Evolutionary conservation across 306 rosid species (phyloP).

Genomic region (Mimosa bimucronata): DNA sequence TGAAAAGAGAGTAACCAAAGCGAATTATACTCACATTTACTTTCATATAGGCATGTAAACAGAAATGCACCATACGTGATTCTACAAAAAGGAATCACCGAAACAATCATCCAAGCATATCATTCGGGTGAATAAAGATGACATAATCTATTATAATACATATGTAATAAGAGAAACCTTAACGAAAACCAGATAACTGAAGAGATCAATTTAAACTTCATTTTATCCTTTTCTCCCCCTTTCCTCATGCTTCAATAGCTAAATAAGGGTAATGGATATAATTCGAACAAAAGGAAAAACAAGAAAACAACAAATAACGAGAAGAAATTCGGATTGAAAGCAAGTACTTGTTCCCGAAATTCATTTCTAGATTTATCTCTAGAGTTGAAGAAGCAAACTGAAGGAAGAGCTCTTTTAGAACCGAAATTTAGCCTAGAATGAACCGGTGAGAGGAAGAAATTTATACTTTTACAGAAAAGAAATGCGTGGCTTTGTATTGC

Average conservation of each 20-base stretch:
- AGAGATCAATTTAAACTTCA: not conserved
- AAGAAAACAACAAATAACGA: too few relatives aligned
- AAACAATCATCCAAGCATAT: too few relatives aligned
- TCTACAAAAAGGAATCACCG: not conserved
- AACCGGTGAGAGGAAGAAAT: conserved; percentile 22
- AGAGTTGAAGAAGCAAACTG: conserved; percentile 61
- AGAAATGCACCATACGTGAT: conserved; percentile 16
- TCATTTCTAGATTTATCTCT: conserved; percentile 53
- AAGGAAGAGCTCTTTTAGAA: conserved; percentile 37
- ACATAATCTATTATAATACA: not conserved
- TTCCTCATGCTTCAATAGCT: not conserved
- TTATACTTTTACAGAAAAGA: conserved; percentile 39
- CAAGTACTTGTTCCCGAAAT: conserved; percentile 51
- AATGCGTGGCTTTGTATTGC: conserved; percentile 41
- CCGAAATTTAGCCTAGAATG: conserved; percentile 4
- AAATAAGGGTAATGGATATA: too few relatives aligned
- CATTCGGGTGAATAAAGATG: not conserved
- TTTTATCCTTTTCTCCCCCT: not conserved
- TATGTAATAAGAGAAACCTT: not conserved
- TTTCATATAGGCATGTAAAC: conserved; percentile 17
- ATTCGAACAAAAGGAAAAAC: too few relatives aligned
- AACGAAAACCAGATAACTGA: not conserved
- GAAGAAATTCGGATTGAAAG: conserved; percentile 1
- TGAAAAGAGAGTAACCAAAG: conserved; percentile 40
- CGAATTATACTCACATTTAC: not conserved